Evolutionary conservation across 192 early-diverging fungal species (phyloP).

Genomic region (Chytriomyces sp.): DNA sequence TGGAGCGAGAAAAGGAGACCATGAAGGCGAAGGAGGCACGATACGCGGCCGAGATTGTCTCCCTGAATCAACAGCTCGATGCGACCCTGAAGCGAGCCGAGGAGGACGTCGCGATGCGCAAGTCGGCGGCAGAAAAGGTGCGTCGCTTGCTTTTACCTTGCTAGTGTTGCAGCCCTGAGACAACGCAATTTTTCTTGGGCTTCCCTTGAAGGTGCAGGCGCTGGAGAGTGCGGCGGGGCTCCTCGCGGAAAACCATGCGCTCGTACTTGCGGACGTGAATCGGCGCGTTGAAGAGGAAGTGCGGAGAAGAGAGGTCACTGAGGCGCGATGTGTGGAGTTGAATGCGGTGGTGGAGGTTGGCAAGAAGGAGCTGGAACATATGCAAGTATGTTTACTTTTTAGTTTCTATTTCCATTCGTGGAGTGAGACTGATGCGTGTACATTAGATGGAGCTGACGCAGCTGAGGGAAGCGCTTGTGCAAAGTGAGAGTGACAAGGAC

Average conservation of each 20-base stretch:
- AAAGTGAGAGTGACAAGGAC: constrained; percentile 36
- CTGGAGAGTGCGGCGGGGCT: neutral
- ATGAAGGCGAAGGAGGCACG: constrained; percentile 29
- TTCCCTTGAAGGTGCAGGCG: neutral
- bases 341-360: neutral
- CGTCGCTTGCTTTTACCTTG: no score
- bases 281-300: neutral
- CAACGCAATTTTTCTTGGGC: no score
- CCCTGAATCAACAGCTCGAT: constrained; percentile 26
- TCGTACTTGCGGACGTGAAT: neutral
- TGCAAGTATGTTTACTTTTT: neutral
- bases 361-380: neutral
- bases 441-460: neutral
- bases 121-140: constrained; percentile 1
- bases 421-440: neutral
- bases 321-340: neutral
- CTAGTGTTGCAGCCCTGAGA: no score
- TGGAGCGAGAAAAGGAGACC: constrained; percentile 42
- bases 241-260: neutral
- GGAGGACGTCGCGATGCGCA: neutral
- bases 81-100: constrained; percentile 1
- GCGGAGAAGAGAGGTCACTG: neutral
- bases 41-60: constrained; percentile 42
- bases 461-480: neutral
- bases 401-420: no score